A percentile compares a stretch with the other conserved stretches of the same genome.
These are phyloP conservation scores for Fraxinus latifolia DNA, from an alignment of 305 asterid species.

Conservation along the genomic window DNA sequence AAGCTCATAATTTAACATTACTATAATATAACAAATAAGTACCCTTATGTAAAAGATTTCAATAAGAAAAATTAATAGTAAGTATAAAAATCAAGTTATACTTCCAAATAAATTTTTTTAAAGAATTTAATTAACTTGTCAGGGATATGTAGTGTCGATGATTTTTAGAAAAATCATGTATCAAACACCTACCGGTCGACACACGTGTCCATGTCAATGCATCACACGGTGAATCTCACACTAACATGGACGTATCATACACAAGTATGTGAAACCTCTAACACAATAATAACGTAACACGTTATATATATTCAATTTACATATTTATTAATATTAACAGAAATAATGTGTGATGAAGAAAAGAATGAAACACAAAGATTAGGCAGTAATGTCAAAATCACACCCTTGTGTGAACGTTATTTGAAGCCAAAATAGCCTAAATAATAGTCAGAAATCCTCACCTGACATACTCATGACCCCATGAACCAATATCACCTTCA, in stretches of 20 bases:
- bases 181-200: background rate
- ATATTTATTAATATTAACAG: background rate
- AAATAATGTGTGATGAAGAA: background rate
- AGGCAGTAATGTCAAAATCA: background rate
- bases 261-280: constrained; percentile 7
- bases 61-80: background rate
- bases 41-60: background rate
- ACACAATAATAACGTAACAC: background rate
- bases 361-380: background rate
- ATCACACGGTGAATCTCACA: background rate
- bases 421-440: constrained; percentile 2
- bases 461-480: constrained; percentile 99
- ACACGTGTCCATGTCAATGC: background rate
- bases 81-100: background rate
- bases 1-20: background rate
- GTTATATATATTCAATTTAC: background rate
- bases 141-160: background rate
- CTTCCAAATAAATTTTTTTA: background rate
- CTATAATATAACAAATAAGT: background rate
- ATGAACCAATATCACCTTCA: constrained; percentile 93
- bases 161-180: background rate
- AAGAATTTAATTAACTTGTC: background rate
- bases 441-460: constrained; percentile 30
- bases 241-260: background rate
- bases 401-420: background rate